Evolutionary conservation across 106 monocot species (phyloP).

Genomic region (Xerophyta viscosa): DNA sequence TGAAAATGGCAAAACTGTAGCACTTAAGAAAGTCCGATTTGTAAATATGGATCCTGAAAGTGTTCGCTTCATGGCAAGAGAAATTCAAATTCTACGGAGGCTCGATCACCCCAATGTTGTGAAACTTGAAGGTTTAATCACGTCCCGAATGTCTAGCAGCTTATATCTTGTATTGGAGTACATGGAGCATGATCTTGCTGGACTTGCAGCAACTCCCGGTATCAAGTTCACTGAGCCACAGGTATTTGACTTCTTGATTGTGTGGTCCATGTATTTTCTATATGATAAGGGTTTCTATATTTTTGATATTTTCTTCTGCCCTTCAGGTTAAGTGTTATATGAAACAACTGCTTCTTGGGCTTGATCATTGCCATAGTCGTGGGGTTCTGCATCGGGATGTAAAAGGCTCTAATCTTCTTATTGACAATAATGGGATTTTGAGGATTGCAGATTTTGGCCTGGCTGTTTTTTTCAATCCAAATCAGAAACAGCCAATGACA

Average conservation of each 20-base stretch:
- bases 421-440: constrained; percentile 58
- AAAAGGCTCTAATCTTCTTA: constrained; percentile 81
- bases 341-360: constrained; percentile 65
- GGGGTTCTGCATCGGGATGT: constrained; percentile 79
- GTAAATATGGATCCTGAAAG: constrained; percentile 67
- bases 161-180: constrained; percentile 66
- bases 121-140: constrained; percentile 61
- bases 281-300: too few species aligned
- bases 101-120: constrained; percentile 69
- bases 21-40: constrained; percentile 65
- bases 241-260: constrained; percentile 23
- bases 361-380: constrained; percentile 70
- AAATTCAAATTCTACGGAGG: constrained; percentile 54
- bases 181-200: constrained; percentile 76
- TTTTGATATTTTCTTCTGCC: neutral
- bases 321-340: constrained; percentile 73
- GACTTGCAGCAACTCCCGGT: constrained; percentile 41
- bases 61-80: constrained; percentile 66
- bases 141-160: constrained; percentile 44
- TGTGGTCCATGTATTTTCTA: too few species aligned
- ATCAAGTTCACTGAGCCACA: constrained; percentile 65
- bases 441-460: constrained; percentile 81
- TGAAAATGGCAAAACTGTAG: constrained; percentile 58
- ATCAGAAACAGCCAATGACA: constrained; percentile 51
- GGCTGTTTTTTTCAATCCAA: constrained; percentile 40